Percentiles rank a stretch among this genome's conserved stretches.
Evolutionary conservation across 2,329 filamentous ascomycete genomes (phyloP).

Genomic region (Cladophialophora chaetospira): DNA sequence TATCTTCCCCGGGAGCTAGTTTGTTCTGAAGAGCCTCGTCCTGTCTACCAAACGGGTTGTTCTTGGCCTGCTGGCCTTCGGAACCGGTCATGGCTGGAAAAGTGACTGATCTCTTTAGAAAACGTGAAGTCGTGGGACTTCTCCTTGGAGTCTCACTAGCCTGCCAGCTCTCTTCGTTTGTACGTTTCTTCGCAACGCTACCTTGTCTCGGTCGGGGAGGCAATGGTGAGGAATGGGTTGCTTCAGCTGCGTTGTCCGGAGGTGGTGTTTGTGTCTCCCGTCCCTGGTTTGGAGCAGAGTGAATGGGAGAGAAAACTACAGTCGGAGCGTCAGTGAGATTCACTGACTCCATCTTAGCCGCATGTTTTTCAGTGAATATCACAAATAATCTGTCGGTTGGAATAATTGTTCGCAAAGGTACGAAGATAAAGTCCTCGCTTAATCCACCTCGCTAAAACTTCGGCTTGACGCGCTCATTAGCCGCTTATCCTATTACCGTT

Average conservation of each 20-base stretch:
- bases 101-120: constrained; percentile 7
- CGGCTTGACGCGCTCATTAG: constrained; percentile 1
- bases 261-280: constrained; percentile 17
- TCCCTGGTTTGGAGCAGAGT: not conserved
- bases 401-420: too few species aligned
- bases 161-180: constrained; percentile 29
- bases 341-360: constrained; percentile 13
- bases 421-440: too few species aligned
- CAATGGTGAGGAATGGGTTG: constrained; percentile 22
- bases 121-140: constrained; percentile 18
- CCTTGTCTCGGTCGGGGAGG: constrained; percentile 17
- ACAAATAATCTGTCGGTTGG: not conserved
- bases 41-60: not conserved
- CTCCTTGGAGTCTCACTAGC: constrained; percentile 9
- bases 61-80: not conserved
- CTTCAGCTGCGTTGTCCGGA: constrained; percentile 2
- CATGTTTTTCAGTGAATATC: not conserved
- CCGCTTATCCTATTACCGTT: constrained; percentile 9
- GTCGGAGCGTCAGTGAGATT: not conserved
- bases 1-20: not conserved
- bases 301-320: constrained; percentile 10
- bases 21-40: not conserved
- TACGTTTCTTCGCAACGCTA: constrained; percentile 22
- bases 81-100: not conserved
- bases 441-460: too few species aligned